Evolutionary conservation across 1,284 basidiomycete species (phyloP), one percentile per base, ranked within the genome.

Genomic region (Irpex sp.): DNA sequence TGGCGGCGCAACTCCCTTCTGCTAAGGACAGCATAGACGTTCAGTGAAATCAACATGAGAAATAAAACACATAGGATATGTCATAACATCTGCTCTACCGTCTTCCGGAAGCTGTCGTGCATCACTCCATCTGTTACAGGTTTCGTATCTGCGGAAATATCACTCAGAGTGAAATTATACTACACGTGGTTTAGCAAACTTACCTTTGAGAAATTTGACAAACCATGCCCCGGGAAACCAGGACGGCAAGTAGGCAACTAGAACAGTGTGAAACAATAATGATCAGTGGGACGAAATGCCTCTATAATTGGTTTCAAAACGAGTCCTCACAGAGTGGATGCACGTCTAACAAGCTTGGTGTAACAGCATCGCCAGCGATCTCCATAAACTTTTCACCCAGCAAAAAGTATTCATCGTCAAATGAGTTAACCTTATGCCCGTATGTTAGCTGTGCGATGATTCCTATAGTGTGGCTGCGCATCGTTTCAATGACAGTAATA

Each of bases 221-320:
- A 69, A 71, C 68, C 67, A 68, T 35, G 69, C 68, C 13, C 71
- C 69, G 9, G 71, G 71, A 57, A 70, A 66, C 71, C 71, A 72
- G 49, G 62, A 57, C 3, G 71, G 71, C 5, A 71, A 56, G 49
- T 71, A 61, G 54, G 67, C 65, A 17, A 70, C 71, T 71, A 54
- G 15, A 13, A 26, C 43, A 46, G 43, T 46, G 43, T 46, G 11
- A 6, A 43, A 43, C 2, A 43, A 43, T 15, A 43, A 11, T 43
- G 39, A 11, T 43, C 15, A 43, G 39, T 43, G 39, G 39, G 11
- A 43, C 15, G 5, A 43, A 43, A 11, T 43, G 3, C 39, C 2
- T 15, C 15, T 3, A 43, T 3, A 43, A 43, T 8, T 43, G 39
- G 3, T 2, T 26, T 26, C 26, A 26, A 26, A 26, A 26, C 4